Evolutionary conservation across 2,329 filamentous ascomycete genomes (phyloP), one percentile per base, ranked within the genome.

Genomic region (Aspergillus fructus): DNA sequence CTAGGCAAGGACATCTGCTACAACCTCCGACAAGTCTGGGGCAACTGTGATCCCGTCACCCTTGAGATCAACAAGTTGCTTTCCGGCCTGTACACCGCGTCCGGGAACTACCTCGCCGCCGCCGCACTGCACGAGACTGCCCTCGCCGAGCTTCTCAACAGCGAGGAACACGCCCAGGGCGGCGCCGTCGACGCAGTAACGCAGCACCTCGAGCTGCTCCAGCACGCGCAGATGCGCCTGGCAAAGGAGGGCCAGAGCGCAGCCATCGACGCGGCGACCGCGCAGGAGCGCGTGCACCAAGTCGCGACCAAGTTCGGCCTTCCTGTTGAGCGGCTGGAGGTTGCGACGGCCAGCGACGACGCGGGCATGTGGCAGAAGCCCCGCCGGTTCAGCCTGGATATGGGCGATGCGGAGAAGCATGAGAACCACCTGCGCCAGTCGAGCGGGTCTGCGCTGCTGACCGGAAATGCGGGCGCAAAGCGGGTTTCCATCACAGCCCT

Each of bases 1-100:
- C 77, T 84, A 2, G 79, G 77, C 67, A 81, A 81, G 64, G 79
- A 81, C 64, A 82, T 84, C 56, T 79, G 78, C 40, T 84, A 84
- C 73, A 84, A 84, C 64, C 74, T 83, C 60, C 78, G 79, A 11
- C 79, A 81, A 21, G 80, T 81, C 5, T 80, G 81, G 68, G 81
- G 81, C 4, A 75, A 76, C 30, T 74, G 76, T 8, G 76, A 81
- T 45, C 73, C 74, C 0, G 71, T 78, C 27, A 82, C 81, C 0
- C 66, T 83, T 52, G 77, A 82, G 53, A 78, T 80, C 62, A 80
- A 76, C 59, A 76, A 78, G 61, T 70, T 83, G 11, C 76, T 83
- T 5, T 79, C 79, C 0, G 71, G 78, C 37, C 73, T 84, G 1
- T 83, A 80, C 71, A 81, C 79, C 5, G 71, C 70, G 0, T 71